Base-by-base conservation (phyloP, 2,329 filamentous ascomycete species). In the Clonostachys byssicola region DNA sequence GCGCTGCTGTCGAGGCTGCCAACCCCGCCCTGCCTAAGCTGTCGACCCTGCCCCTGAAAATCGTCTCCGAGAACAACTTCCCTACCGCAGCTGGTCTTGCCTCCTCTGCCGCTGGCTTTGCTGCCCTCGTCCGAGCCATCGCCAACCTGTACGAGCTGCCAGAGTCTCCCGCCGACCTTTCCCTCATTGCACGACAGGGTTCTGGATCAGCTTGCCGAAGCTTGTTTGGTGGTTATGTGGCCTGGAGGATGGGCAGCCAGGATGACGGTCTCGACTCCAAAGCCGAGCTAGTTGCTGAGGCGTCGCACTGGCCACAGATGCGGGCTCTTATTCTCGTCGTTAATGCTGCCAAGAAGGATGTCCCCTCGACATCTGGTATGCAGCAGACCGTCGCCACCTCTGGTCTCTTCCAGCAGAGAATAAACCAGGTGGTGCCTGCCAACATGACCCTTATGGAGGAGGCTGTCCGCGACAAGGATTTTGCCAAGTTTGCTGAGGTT, bases 31-130 rank as follows among this genome's bases (percentile, higher is more conserved):
- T 96, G n/a, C 90, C 92, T 40, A 89, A 88, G 67, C 83, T 99
- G 48, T 88, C 90, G 12, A 64, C 76, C 45, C 76, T 88, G 60
- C 83, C 88, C 34, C 82, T 99, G 51, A 88, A 86, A 58, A 86
- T 99, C 55, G 91, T 96, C 48, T 94, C 89, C 48, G 88, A 94
- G 74, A 99, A 99, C 80, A 99, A 99, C 79, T 99, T 99, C 78
- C 94, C 94, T 53, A 99, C 94, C 3, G 94, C 94, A 23, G 94
- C 94, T 5, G 94, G 94, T 7, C 83, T 99, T 14, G 85, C 85
- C 5, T 86, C 81, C 16, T 88, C 84, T 0, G 85, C 84, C 2
- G 84, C 84, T 2, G 84, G 84, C 6, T 86, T 87, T 53, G 84
- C 84, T 4, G 84, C 84, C 17, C 71, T 87, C 6, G 83, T 97